Percentiles rank a stretch among this genome's conserved stretches.
phyloP scores from a whole-genome alignment of 139 green algal genomes.

The Chlorella sorokiniana region DNA sequence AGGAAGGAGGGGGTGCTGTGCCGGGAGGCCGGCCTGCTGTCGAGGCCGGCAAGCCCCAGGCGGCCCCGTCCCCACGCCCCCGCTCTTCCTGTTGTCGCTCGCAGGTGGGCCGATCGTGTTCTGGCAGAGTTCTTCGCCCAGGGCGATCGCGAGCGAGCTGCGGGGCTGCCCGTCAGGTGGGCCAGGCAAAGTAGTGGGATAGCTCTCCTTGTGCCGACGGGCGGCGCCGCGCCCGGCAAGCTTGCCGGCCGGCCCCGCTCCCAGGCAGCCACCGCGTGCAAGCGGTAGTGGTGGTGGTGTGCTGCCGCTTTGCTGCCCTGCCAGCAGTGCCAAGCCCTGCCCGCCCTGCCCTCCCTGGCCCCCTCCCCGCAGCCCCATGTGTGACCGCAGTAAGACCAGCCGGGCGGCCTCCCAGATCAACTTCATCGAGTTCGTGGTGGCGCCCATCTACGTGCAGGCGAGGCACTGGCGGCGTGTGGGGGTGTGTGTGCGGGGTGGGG shows the following conservation, averaged over 20 bases:
- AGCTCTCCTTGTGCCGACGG: no score
- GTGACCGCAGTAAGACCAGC: slow-evolving; percentile 55
- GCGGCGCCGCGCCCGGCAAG: no score
- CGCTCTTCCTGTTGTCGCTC: background rate
- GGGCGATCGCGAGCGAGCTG: slow-evolving; percentile 59
- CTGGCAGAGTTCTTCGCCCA: slow-evolving; percentile 74
- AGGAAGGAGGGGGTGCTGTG: background rate
- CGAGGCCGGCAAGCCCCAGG: background rate
- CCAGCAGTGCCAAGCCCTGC: background rate
- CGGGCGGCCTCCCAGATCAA: slow-evolving; percentile 60
- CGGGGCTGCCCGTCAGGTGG: slow-evolving; percentile 52
- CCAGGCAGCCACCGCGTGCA: no score
- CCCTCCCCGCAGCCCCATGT: slow-evolving; percentile 47
- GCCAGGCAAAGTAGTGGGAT: no score
- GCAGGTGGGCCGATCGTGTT: slow-evolving; percentile 60
- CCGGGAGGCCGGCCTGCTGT: background rate
- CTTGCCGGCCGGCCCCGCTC: background rate
- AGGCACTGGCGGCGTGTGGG: background rate
- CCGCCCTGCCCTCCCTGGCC: background rate
- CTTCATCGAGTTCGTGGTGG: slow-evolving; percentile 77
- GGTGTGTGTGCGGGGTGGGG: background rate
- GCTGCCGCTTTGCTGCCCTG: no score
- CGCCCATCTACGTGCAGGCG: slow-evolving; percentile 58
- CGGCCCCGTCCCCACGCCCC: background rate
- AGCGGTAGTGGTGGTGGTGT: no score